phyloP scores from a whole-genome alignment of 208 protist genomes.

The Sergeia podlipaevii region DNA sequence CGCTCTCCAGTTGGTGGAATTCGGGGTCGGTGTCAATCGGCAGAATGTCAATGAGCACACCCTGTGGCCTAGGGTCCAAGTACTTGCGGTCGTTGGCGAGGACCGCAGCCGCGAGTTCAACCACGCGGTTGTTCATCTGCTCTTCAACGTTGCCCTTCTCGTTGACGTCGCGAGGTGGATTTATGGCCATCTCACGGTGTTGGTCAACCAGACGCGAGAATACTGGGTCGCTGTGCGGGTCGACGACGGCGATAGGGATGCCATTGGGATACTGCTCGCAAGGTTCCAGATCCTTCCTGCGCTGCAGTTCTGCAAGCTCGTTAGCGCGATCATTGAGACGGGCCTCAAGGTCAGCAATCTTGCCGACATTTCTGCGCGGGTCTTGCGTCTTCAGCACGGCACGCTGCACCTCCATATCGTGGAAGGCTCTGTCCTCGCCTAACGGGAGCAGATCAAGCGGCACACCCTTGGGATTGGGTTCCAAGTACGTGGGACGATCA shows the following conservation, averaged over 20 bases:
- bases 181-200: conserved; percentile 42
- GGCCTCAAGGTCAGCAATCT: conserved; percentile 66
- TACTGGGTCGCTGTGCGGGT: conserved; percentile 44
- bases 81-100: conserved; percentile 46
- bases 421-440: conserved; percentile 45
- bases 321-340: conserved; percentile 48
- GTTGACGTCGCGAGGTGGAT: conserved; percentile 33
- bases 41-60: conserved; percentile 50
- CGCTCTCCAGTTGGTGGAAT: conserved; percentile 65
- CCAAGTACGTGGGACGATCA: conserved; percentile 56
- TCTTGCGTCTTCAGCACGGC: conserved; percentile 50
- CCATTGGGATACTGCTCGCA: conserved; percentile 58
- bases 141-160: conserved; percentile 37
- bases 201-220: conserved; percentile 54
- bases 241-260: conserved; percentile 44
- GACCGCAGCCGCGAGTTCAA: conserved; percentile 49
- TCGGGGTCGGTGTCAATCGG: conserved; percentile 55
- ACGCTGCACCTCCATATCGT: conserved; percentile 59
- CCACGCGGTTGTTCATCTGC: conserved; percentile 63
- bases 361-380: conserved; percentile 49
- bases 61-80: conserved; percentile 54
- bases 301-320: conserved; percentile 65
- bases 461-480: conserved; percentile 47
- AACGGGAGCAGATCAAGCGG: conserved; percentile 43
- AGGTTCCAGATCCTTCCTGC: conserved; percentile 44